phyloP scores from a whole-genome alignment of 352 stramenopile genomes.

The Phytophthora pluvialis region DNA sequence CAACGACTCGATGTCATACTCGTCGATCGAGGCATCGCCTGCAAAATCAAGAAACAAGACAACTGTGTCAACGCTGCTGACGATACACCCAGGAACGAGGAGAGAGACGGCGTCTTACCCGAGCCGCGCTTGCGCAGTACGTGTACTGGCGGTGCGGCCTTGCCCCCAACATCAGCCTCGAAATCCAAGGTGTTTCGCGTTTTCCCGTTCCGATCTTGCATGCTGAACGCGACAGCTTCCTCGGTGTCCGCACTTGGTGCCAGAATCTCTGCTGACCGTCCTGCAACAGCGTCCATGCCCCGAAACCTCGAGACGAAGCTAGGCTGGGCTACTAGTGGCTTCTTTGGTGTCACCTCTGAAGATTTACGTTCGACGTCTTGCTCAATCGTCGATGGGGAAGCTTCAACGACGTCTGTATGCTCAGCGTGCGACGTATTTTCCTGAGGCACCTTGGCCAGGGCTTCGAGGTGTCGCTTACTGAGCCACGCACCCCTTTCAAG shows the following conservation, averaged over 20 bases:
- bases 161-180: neutral
- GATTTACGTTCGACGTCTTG: slow-evolving; percentile 5
- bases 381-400: neutral
- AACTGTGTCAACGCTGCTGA: neutral
- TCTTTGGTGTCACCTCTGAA: neutral
- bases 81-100: neutral
- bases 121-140: slow-evolving; percentile 25
- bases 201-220: slow-evolving; percentile 15
- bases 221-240: slow-evolving; percentile 24
- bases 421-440: neutral
- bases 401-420: neutral
- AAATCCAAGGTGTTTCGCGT: slow-evolving; percentile 6
- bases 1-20: slow-evolving; percentile 23
- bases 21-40: slow-evolving; percentile 12
- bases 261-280: slow-evolving; percentile 6
- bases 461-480: slow-evolving; percentile 19
- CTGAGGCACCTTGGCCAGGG: neutral
- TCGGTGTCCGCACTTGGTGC: slow-evolving; percentile 10
- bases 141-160: slow-evolving; percentile 18
- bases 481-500: slow-evolving; percentile 15
- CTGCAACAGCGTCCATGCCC: slow-evolving; percentile 14
- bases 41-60: neutral
- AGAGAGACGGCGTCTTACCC: slow-evolving; percentile 6
- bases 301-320: slow-evolving; percentile 29
- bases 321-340: neutral